Base-by-base conservation (phyloP, 1,139 yeast genomes). In the Debaryomyces fabryi region DNA sequence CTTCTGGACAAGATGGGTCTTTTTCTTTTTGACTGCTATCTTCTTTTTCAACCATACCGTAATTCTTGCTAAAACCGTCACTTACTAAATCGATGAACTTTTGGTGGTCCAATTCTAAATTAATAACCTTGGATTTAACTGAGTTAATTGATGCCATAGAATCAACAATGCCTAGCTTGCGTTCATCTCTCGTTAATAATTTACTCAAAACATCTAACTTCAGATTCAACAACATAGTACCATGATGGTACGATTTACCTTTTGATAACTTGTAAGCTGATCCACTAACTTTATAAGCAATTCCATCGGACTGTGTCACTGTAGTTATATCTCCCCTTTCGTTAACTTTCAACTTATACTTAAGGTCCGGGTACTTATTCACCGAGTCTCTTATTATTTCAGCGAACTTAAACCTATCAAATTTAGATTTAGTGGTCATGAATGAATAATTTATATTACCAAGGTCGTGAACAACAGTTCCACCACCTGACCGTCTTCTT, bases 381-480 rank as follows among this genome's bases (percentile, higher is more conserved):
- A 89, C 67, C 24, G 83, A 78, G 4, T 73, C 62, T 1, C 75
- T 77, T 8, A 91, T 71, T 53, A 78, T 57, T 6, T 74, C 59
- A 3, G 90, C 85, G 62, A 87, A 90, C 38, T 65, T 74, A 42
- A 78, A 79, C 38, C 96, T 70, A 53, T 83, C 79, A 59, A 95
- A 95, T 1, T 76, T 78, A 4, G 72, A 76, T 52, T 91, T 82
- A 1, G 86, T 74, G 16, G 90, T 83, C 76, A 93, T 84, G 56
- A 82, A 90, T 6, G 96, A 85, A 65, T 86, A 95, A 62, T 95
- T 95, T 20, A 86, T 83, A 60, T 95, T 95, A 0, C 98, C 97
- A n/a, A 76, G 58, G 65, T 93, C 99, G 63, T 95, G 99, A 9
- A 91, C 96, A 0, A 95, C 99, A 0, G 98, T 84, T 0, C 99